These are phyloP conservation scores for Vitis rupestris DNA, from an alignment of 164 flowering plant species.

Conservation along the genomic window DNA sequence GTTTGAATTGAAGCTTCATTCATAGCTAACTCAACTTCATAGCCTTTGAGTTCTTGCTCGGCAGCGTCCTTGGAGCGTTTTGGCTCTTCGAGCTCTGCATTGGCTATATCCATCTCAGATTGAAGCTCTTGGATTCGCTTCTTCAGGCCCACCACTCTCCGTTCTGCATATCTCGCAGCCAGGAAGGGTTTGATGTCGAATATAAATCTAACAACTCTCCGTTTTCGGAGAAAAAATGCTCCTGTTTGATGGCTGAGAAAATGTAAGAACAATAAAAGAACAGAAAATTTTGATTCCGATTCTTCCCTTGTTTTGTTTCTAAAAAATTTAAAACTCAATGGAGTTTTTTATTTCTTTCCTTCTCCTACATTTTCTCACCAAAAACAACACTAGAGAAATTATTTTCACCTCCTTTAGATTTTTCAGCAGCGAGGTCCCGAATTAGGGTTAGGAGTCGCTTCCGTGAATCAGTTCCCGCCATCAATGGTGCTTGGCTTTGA, in stretches of 20 bases:
- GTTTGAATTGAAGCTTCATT: conserved; percentile 55
- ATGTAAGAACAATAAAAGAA: background rate
- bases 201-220: too few relatives aligned
- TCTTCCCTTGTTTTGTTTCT: too few relatives aligned
- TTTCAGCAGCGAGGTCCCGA: conserved; percentile 67
- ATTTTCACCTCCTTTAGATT: conserved; percentile 64
- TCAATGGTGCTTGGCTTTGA: conserved; percentile 11
- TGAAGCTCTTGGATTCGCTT: conserved; percentile 49
- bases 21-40: conserved; percentile 57
- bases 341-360: background rate
- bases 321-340: background rate
- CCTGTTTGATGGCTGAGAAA: conserved; percentile 1
- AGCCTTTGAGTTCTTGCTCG: conserved; percentile 72
- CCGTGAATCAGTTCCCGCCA: conserved; percentile 67
- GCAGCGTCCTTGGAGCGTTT: conserved; percentile 49
- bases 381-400: background rate
- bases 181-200: background rate
- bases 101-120: conserved; percentile 38
- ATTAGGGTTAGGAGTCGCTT: conserved; percentile 63
- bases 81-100: conserved; percentile 45
- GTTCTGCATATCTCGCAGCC: conserved; percentile 34
- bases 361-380: conserved; percentile 10
- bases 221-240: background rate
- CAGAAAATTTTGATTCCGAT: too few relatives aligned
- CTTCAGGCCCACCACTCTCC: conserved; percentile 49